Conservation (phyloP, 228 moss, liverwort and hornwort genomes). For the Sphagnum fallax region DNA sequence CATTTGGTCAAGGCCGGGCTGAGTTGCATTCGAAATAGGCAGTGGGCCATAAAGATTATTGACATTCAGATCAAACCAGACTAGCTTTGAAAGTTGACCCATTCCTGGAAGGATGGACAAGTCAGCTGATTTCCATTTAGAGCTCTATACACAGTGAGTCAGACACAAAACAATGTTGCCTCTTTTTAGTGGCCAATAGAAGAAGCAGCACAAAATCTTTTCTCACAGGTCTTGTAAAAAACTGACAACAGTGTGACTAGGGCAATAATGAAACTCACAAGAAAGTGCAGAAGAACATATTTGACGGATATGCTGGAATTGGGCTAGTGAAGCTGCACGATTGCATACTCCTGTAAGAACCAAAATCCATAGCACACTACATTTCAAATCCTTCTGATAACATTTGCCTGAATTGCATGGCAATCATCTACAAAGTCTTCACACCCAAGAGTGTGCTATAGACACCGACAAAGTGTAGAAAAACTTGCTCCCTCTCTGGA, state of each 20-base stretch:
- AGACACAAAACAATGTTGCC: too few relatives aligned
- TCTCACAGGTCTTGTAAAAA: too few relatives aligned
- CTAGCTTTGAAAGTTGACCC: constrained; percentile 28
- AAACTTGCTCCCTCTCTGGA: too few relatives aligned
- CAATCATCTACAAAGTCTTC: too few relatives aligned
- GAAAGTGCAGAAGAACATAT: constrained; percentile 37
- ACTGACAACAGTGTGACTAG: too few relatives aligned
- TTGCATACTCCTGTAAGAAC: constrained; percentile 43
- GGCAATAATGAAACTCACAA: constrained; percentile 30
- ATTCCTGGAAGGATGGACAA: constrained; percentile 43
- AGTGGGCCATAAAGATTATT: constrained; percentile 41
- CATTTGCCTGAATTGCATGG: too few relatives aligned
- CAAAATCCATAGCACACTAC: neutral
- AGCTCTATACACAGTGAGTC: constrained; percentile 18
- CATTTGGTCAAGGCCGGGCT: constrained; percentile 51
- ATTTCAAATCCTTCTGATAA: too few relatives aligned
- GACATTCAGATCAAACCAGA: constrained; percentile 70
- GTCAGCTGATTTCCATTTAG: constrained; percentile 48
- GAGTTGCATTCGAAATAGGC: constrained; percentile 36
- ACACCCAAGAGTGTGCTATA: too few relatives aligned
- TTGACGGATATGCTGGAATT: constrained; percentile 38
- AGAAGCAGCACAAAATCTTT: too few relatives aligned
- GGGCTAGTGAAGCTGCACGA: constrained; percentile 31
- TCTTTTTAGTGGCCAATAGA: too few relatives aligned
- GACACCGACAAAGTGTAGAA: too few relatives aligned